A percentile compares a stretch with the other conserved stretches of the same genome.
Evolutionary conservation across 352 stramenopile species (phyloP).

Genomic region (Globisporangium middletonii): DNA sequence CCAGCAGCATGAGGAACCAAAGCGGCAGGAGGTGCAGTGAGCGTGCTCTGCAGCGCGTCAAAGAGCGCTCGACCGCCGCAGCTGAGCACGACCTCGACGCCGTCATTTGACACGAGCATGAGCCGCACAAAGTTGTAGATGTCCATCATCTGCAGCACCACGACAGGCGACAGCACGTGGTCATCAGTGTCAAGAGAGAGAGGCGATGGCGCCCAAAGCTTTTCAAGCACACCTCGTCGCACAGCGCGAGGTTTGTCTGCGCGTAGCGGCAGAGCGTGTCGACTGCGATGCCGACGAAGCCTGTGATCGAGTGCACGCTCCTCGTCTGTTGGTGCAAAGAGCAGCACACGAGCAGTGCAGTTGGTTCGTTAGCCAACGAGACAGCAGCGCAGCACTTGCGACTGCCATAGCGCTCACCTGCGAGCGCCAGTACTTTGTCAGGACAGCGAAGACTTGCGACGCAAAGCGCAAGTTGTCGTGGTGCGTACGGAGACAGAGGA

Average conservation of each 20-base stretch:
- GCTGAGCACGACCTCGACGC: constrained; percentile 33
- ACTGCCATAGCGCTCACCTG: constrained; percentile 14
- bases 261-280: constrained; percentile 28
- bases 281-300: constrained; percentile 58
- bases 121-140: constrained; percentile 60
- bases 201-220: too few species aligned
- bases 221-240: constrained; percentile 4
- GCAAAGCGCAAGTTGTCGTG: constrained; percentile 34
- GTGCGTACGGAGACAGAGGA: constrained; percentile 55
- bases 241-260: constrained; percentile 1
- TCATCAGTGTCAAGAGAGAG: background rate
- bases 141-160: constrained; percentile 31
- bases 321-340: constrained; percentile 9
- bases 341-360: background rate
- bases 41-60: constrained; percentile 15
- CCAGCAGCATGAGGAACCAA: too few species aligned
- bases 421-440: constrained; percentile 41
- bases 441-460: constrained; percentile 51
- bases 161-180: background rate
- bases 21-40: background rate
- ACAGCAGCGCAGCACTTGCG: too few species aligned
- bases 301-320: constrained; percentile 37
- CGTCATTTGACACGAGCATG: constrained; percentile 42
- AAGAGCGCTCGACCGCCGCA: constrained; percentile 44
- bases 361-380: background rate